Percentiles rank a stretch among this genome's conserved stretches.
phyloP scores from a whole-genome alignment of 1,139 yeast species.

The Zygoascus sp. region DNA sequence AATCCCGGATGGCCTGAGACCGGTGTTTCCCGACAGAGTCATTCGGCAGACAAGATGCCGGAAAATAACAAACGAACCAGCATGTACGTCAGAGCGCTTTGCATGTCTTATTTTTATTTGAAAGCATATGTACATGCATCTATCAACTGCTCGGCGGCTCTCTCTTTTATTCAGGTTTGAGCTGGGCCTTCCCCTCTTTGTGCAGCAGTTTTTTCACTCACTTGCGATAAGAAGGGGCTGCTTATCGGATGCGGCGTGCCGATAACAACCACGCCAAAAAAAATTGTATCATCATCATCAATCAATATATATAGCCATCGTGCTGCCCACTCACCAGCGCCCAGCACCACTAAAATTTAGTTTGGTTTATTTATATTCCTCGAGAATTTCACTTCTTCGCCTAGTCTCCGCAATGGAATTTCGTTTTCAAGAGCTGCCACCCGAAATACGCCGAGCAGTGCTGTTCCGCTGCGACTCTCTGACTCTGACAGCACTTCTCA shows the following conservation, averaged over 20 bases:
- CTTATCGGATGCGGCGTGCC: conserved; percentile 5
- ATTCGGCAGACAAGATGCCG: background rate
- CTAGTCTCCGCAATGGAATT: background rate
- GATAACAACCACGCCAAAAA: background rate
- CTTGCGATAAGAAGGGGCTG: background rate
- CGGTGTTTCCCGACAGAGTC: background rate
- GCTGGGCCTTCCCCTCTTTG: background rate
- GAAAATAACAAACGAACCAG: too few species aligned
- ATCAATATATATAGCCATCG: background rate
- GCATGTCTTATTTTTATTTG: too few species aligned
- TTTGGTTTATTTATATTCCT: too few species aligned
- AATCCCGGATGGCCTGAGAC: background rate
- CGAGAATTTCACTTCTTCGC: background rate
- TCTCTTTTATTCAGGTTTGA: too few species aligned
- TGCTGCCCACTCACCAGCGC: too few species aligned
- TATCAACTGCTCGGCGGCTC: too few species aligned
- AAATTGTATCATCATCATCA: background rate
- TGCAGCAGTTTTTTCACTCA: background rate
- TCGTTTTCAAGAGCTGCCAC: conserved; percentile 16
- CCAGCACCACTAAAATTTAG: too few species aligned
- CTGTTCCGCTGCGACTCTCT: conserved; percentile 20
- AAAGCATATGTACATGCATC: too few species aligned
- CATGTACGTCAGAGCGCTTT: too few species aligned
- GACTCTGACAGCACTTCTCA: conserved; percentile 17
- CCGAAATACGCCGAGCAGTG: conserved; percentile 19